Evolutionary conservation across 106 monocot species (phyloP).

Genomic region (Dendrobium huoshanense): DNA sequence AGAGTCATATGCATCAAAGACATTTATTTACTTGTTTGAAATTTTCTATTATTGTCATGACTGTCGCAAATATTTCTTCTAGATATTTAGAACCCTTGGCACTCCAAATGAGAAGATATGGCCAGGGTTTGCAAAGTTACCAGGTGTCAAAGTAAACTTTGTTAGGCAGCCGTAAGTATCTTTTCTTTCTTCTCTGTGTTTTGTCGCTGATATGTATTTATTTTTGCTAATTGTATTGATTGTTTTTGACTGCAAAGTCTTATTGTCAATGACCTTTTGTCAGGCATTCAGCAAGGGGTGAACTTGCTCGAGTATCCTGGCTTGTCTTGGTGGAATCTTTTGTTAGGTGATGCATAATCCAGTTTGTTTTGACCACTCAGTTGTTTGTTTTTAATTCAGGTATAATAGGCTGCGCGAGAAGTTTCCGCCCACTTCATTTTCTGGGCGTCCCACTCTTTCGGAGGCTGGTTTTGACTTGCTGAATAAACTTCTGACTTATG

Average conservation of each 20-base stretch:
- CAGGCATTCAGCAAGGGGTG: conserved; percentile 27
- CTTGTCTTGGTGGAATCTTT: conserved; percentile 19
- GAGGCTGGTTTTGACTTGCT: conserved; percentile 84
- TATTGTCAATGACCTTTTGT: conserved; percentile 21
- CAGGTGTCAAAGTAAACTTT: conserved; percentile 57
- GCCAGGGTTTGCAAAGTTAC: conserved; percentile 69
- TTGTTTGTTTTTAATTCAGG: conserved; percentile 28
- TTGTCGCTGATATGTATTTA: background rate
- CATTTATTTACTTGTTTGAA: conserved; percentile 1
- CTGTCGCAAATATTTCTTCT: conserved; percentile 6
- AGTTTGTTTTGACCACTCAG: conserved; percentile 5
- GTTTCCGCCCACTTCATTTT: conserved; percentile 72
- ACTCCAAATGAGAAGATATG: conserved; percentile 84
- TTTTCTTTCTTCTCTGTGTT: background rate
- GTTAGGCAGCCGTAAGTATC: conserved; percentile 72
- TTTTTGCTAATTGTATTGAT: background rate
- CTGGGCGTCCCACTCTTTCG: conserved; percentile 64
- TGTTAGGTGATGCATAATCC: conserved; percentile 19
- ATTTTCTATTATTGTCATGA: background rate
- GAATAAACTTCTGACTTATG: conserved; percentile 73
- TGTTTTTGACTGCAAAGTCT: conserved; percentile 5
- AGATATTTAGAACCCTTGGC: conserved; percentile 85
- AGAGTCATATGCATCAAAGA: background rate
- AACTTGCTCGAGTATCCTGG: conserved; percentile 26
- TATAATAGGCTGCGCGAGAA: conserved; percentile 74